phyloP scores from a whole-genome alignment of 129 eudicot species.

The Erigeron canadensis region DNA sequence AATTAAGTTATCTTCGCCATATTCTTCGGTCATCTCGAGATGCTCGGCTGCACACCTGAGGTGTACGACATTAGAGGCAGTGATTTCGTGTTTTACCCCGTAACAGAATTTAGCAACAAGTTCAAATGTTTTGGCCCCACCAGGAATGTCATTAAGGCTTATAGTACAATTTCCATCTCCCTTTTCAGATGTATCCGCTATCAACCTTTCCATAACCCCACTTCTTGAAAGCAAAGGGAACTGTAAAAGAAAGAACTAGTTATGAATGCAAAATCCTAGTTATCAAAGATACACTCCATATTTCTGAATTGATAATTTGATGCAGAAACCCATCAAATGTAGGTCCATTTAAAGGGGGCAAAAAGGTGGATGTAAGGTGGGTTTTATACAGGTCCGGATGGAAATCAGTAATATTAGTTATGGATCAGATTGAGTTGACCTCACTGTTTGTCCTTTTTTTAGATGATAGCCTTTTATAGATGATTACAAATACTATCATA shows the following conservation, averaged over 20 bases:
- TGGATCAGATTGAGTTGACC: no score
- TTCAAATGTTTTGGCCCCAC: constrained; percentile 80
- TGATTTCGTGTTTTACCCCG: constrained; percentile 94
- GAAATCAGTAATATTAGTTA: no score
- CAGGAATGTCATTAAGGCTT: constrained; percentile 63
- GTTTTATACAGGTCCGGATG: no score
- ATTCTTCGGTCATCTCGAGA: constrained; percentile 89
- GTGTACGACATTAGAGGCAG: constrained; percentile 77
- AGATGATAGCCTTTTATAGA: no score
- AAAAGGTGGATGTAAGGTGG: no score
- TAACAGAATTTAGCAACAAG: constrained; percentile 92
- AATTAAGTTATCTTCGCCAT: constrained; percentile 89
- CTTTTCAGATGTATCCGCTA: constrained; percentile 63
- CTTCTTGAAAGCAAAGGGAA: constrained; percentile 94
- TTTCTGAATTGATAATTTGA: no score
- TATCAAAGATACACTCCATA: not conserved
- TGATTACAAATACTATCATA: no score
- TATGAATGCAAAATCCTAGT: not conserved
- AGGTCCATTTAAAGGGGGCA: no score
- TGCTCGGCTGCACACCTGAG: constrained; percentile 83
- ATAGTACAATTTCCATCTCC: constrained; percentile 55
- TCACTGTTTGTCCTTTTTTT: no score
- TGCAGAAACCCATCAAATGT: no score
- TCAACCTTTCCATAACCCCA: constrained; percentile 78
- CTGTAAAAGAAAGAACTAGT: constrained; percentile 36